Base-by-base conservation (phyloP, 495 filamentous ascomycete species). In the Penicillium simplicissimum region DNA sequence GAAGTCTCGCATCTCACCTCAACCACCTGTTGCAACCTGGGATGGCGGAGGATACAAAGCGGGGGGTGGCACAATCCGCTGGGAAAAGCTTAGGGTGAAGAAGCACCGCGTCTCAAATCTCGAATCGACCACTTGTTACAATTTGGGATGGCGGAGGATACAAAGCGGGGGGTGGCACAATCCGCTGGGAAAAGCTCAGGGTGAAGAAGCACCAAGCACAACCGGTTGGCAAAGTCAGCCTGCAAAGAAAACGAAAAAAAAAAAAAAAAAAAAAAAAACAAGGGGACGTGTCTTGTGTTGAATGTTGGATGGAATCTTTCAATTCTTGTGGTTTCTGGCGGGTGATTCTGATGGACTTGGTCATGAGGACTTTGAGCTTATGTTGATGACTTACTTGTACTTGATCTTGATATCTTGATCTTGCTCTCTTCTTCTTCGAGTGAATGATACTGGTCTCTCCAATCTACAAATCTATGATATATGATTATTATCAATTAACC, bases 171-270 rank as follows among this genome's bases (percentile, higher is more conserved):
- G 40, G 40, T 10, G 40, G 40, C 17, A 43, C 40, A 43, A 43
- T 17, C 40, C 40, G 17, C 40, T 43, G 40, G 40, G 19, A 8
- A 43, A 21, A 43, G 40, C 40, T 43, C 40, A 45, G 42, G 42
- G 42, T 45, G 42, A 45, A 45, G 42, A 45, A 45, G 42, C 42
- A 45, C 42, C 42, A 19, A 45, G 42, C 42, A 45, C 19, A 45
- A 9, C 17, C 4, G 3, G 42, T n/a, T 23, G 42, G 23, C 42
- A n/a, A 43, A 17, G 42, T 45, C 42, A 45, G 19, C 42, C 42
- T 45, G 17, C 8, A 21, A 42, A 43, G 8, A 21, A n/a, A 8
- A 6, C 10, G 10, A 43, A 9, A 21, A 21, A 45, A 21, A 45
- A n/a, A 21, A 42, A 43, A 7, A 21, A n/a, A 8, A 6, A 11